Evolutionary conservation across 129 eudicot species (phyloP).

Genomic region (Flaveria brownii): DNA sequence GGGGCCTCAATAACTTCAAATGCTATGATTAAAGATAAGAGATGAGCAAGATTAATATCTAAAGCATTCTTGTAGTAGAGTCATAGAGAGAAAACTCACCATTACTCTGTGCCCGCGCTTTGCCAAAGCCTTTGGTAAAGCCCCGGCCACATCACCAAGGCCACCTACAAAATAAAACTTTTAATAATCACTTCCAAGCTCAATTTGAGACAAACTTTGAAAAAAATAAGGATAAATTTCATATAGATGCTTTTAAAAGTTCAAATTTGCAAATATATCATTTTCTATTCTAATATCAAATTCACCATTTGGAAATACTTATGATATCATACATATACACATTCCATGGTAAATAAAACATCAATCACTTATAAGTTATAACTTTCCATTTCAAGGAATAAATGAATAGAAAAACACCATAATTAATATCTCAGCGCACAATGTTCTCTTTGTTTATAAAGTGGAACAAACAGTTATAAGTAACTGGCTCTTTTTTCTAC

Average conservation of each 20-base stretch:
- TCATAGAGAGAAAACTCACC: slow-evolving; percentile 44
- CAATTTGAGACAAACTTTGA: too few species aligned
- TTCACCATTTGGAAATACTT: neutral
- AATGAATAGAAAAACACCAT: neutral
- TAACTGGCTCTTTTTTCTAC: neutral
- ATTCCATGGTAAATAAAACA: neutral
- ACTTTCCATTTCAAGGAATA: neutral
- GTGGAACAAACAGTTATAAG: neutral
- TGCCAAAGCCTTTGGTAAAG: slow-evolving; percentile 98
- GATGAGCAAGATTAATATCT: neutral
- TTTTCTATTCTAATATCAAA: neutral
- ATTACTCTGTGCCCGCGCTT: slow-evolving; percentile 97
- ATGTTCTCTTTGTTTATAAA: neutral
- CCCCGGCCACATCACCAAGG: slow-evolving; percentile 98
- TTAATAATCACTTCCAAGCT: neutral
- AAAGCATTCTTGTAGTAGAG: neutral
- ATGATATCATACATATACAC: neutral
- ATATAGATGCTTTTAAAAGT: neutral
- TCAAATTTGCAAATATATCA: neutral
- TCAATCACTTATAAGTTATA: neutral
- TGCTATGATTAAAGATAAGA: neutral
- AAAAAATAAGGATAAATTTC: too few species aligned
- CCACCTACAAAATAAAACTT: slow-evolving; percentile 63
- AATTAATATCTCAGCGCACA: neutral
- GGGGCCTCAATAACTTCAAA: neutral